These are phyloP conservation scores for Trichoderma asperelloides DNA, from an alignment of 495 filamentous ascomycete genomes.

Conservation along the genomic window DNA sequence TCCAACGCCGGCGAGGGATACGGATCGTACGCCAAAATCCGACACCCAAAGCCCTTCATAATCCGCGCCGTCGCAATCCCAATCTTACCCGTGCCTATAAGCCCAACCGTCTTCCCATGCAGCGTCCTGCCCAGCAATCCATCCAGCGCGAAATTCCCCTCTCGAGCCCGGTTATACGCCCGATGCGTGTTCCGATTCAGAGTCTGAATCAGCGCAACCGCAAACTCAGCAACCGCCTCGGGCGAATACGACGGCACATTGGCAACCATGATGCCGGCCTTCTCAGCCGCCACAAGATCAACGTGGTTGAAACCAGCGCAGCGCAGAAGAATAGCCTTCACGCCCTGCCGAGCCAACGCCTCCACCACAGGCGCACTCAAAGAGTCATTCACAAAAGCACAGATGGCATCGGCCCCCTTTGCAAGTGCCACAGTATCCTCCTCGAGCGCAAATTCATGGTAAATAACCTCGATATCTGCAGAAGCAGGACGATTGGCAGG, in stretches of 20 bases:
- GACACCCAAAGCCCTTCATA: conserved; percentile 55
- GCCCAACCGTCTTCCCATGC: conserved; percentile 50
- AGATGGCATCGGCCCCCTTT: conserved; percentile 46
- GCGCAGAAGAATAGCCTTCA: conserved; percentile 52
- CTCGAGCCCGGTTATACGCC: conserved; percentile 62
- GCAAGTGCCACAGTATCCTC: conserved; percentile 49
- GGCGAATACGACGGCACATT: conserved; percentile 62
- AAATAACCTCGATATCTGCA: conserved; percentile 29
- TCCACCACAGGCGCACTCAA: conserved; percentile 43
- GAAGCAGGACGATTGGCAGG: neutral
- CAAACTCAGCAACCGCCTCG: conserved; percentile 65
- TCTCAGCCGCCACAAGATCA: conserved; percentile 46
- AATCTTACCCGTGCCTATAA: conserved; percentile 48
- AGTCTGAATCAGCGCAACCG: conserved; percentile 57
- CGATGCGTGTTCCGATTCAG: conserved; percentile 64
- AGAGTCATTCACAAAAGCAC: conserved; percentile 64
- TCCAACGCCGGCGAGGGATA: conserved; percentile 38
- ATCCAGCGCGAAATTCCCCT: conserved; percentile 62
- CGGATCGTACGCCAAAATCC: conserved; percentile 50
- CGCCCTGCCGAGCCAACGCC: conserved; percentile 37
- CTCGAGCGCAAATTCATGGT: conserved; percentile 49
- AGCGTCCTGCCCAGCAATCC: conserved; percentile 54
- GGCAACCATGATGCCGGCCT: conserved; percentile 53
- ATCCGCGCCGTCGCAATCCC: conserved; percentile 43
- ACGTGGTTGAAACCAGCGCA: conserved; percentile 68